Percentiles rank a stretch among this genome's conserved stretches.
phyloP scores from a whole-genome alignment of 345 rosid genomes.

The Ailanthus altissimus region DNA sequence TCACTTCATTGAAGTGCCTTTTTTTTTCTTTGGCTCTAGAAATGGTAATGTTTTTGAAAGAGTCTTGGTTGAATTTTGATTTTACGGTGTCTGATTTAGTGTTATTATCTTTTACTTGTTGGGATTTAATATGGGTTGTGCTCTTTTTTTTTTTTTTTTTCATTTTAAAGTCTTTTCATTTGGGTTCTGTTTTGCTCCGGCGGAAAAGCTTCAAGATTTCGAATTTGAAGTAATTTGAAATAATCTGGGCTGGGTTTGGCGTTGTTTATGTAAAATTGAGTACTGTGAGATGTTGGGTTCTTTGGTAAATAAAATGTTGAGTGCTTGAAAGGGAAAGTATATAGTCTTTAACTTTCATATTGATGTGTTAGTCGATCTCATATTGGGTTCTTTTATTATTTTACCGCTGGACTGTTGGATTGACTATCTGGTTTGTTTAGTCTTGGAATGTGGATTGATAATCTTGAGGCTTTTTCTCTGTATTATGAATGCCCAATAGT shows the following conservation, averaged over 20 bases:
- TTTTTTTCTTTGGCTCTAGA: background rate
- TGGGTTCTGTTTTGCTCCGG: background rate
- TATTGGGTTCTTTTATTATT: background rate
- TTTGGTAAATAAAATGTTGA: background rate
- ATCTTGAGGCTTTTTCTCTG: background rate
- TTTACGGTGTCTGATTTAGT: background rate
- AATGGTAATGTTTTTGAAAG: background rate
- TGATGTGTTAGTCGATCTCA: background rate
- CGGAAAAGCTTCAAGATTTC: background rate
- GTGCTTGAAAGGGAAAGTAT: background rate
- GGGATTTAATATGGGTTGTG: slow-evolving; percentile 28
- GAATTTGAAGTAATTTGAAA: background rate
- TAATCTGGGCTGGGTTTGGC: background rate
- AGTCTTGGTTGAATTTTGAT: background rate
- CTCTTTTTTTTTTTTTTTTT: slow-evolving; percentile 10
- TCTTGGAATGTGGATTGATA: background rate
- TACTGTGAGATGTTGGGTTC: too few relatives aligned
- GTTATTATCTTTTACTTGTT: background rate
- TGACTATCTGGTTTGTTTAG: background rate
- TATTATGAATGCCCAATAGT: background rate
- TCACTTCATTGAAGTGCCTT: background rate
- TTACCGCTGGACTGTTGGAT: background rate
- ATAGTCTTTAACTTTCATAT: background rate
- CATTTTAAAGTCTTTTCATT: background rate
- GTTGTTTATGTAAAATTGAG: background rate